phyloP scores from a whole-genome alignment of 352 stramenopile genomes.

The Pythium dissimile region DNA sequence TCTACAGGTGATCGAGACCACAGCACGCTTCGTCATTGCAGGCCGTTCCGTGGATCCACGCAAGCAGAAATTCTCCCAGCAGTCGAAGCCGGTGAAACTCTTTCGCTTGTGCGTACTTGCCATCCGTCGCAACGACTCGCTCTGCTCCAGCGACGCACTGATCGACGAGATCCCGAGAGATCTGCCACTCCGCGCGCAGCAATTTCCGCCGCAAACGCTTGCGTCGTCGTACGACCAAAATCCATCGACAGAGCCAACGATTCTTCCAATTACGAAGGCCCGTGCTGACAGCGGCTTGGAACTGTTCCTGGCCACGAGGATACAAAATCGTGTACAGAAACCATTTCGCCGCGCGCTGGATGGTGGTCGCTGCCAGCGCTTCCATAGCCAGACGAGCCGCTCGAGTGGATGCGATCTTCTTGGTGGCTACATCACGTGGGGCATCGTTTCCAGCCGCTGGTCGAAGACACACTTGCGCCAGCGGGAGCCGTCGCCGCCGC shows the following conservation, averaged over 20 bases:
- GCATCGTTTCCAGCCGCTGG: too few species aligned
- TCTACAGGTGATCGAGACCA: too few species aligned
- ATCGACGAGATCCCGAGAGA: background rate
- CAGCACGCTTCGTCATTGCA: background rate
- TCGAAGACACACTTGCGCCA: too few species aligned
- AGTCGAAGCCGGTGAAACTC: slow-evolving; percentile 33
- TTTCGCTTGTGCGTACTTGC: slow-evolving; percentile 48
- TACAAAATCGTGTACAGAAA: slow-evolving; percentile 20
- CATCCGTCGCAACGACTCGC: slow-evolving; percentile 27
- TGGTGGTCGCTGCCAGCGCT: background rate
- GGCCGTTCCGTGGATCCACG: slow-evolving; percentile 25
- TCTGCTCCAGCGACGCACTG: background rate
- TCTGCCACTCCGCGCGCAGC: background rate
- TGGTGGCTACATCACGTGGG: background rate
- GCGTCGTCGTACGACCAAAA: background rate
- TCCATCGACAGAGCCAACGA: slow-evolving; percentile 7
- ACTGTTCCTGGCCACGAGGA: background rate
- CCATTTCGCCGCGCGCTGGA: slow-evolving; percentile 8
- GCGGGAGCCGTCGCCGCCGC: too few species aligned
- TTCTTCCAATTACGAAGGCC: background rate
- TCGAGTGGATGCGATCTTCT: background rate
- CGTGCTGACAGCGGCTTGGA: background rate
- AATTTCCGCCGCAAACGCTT: background rate
- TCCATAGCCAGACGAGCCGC: slow-evolving; percentile 6
- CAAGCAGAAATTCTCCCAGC: slow-evolving; percentile 13